Evolutionary conservation across 2,329 filamentous ascomycete species (phyloP), one percentile per base, ranked within the genome.

Genomic region (Hypoxylon sp.): DNA sequence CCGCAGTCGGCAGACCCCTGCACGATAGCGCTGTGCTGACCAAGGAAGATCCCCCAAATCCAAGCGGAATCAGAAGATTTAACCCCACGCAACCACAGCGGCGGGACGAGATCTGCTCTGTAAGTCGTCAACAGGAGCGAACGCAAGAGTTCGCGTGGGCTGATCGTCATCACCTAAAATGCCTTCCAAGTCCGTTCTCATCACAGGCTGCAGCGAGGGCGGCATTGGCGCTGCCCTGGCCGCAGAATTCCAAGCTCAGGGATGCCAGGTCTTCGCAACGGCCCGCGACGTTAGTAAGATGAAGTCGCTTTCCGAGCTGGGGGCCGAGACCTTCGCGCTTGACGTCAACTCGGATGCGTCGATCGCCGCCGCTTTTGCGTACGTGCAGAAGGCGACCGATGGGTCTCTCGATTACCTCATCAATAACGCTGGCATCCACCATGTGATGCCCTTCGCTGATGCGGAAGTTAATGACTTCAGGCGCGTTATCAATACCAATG

Each of bases 181-280:
- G 74, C 24, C 64, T 21, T 58, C 62, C 7, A 76, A 73, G 58
- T 70, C 73, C 3, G 74, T 76, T 21, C 72, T 79, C 2, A 75
- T 80, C 48, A 79, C 77, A 2, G 78, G 78, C 39, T 79, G 78
- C 58, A 77, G 75, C 68, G 70, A 71, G 37, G 77, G 76, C 19
- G 76, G 77, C 48, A 75, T 78, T 17, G 78, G 78, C 47, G 72
- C 74, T 7, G 77, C 76, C 6, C 71, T 80, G 6, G 77, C 76
- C 2, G 62, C 64, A n/a, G 77, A 77, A 58, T 79, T 79, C 67
- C 73, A 75, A 31, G 58, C 32, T 5, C 76, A 72, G 15, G 77
- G 77, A 7, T 73, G 71, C 47, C 69, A 51, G 19, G 78, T 80
- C 24, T 78, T 79, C 62, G 78, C 78, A 7, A 75, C 78, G 44